phyloP scores from a whole-genome alignment of 108 stramenopile genomes.

The Aurantiochytrium sp. region DNA sequence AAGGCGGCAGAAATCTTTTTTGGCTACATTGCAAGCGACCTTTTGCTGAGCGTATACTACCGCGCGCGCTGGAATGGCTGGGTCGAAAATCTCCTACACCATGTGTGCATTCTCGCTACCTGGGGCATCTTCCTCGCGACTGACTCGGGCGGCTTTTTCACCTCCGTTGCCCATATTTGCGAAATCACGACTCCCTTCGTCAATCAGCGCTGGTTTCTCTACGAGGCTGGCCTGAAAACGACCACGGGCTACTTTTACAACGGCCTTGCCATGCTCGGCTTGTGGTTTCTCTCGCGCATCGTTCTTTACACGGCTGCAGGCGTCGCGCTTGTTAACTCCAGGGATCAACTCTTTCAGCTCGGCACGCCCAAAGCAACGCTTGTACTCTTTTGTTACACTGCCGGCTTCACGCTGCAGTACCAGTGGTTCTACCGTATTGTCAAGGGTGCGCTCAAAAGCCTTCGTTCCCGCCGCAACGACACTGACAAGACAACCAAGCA shows the following conservation, averaged over 20 bases:
- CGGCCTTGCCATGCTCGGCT: not conserved
- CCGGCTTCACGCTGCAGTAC: not conserved
- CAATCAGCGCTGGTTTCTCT: conserved; percentile 12
- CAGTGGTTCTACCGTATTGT: not conserved
- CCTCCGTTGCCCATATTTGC: not conserved
- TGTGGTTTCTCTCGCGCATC: conserved; percentile 5
- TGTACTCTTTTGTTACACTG: not conserved
- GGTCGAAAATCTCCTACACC: conserved; percentile 17
- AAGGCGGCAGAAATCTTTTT: not conserved
- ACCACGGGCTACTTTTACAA: conserved; percentile 13
- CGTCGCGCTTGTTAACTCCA: not conserved
- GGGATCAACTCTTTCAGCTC: not conserved
- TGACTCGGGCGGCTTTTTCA: not conserved
- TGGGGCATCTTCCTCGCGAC: not conserved
- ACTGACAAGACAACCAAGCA: not conserved
- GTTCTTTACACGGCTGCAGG: not conserved
- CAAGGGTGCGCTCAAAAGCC: conserved; percentile 3
- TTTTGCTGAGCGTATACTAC: not conserved
- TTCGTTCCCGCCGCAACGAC: not conserved
- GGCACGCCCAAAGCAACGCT: not conserved
- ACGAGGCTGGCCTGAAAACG: not conserved
- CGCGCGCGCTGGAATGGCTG: not conserved
- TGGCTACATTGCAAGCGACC: not conserved
- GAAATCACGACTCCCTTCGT: conserved; percentile 5
- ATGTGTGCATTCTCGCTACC: not conserved